These are phyloP conservation scores for Cryphonectria radicalis DNA, from an alignment of 2,329 filamentous ascomycete genomes.

Conservation along the genomic window DNA sequence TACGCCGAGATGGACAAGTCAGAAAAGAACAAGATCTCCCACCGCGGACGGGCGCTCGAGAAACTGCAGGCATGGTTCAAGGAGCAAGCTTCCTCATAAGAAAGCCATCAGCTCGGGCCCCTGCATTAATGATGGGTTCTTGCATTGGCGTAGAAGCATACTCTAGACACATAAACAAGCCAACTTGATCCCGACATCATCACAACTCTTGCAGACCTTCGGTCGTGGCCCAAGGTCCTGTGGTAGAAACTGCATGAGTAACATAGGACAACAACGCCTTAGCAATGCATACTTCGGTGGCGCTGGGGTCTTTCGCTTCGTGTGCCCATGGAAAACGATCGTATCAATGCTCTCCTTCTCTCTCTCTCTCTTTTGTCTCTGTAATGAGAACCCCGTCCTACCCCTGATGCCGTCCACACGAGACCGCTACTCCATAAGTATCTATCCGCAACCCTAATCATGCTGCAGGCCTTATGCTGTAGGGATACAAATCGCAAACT, in stretches of 20 bases:
- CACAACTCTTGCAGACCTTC: neutral
- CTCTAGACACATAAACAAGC: slow-evolving; percentile 2
- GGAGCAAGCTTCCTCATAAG: slow-evolving; percentile 39
- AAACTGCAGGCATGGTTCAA: slow-evolving; percentile 85
- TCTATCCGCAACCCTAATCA: neutral
- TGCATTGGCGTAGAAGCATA: neutral
- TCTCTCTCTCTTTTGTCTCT: neutral
- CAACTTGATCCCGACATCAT: neutral
- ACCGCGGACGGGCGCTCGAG: slow-evolving; percentile 82
- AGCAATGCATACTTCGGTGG: neutral
- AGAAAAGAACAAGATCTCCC: slow-evolving; percentile 90
- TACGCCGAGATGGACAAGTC: slow-evolving; percentile 93
- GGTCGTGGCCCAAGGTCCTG: neutral
- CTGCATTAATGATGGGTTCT: neutral
- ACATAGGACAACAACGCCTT: neutral
- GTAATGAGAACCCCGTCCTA: neutral
- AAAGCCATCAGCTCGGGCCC: neutral
- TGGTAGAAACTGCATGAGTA: neutral
- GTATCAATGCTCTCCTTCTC: neutral
- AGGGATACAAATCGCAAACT: neutral
- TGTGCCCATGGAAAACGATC: neutral
- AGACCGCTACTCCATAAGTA: neutral
- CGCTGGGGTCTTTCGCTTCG: neutral
- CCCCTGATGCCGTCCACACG: no score
- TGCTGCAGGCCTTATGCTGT: neutral